Evolutionary conservation across 768 basidiomycete genomes (phyloP).

Genomic region (Rubroboletus pulcherrimus): DNA sequence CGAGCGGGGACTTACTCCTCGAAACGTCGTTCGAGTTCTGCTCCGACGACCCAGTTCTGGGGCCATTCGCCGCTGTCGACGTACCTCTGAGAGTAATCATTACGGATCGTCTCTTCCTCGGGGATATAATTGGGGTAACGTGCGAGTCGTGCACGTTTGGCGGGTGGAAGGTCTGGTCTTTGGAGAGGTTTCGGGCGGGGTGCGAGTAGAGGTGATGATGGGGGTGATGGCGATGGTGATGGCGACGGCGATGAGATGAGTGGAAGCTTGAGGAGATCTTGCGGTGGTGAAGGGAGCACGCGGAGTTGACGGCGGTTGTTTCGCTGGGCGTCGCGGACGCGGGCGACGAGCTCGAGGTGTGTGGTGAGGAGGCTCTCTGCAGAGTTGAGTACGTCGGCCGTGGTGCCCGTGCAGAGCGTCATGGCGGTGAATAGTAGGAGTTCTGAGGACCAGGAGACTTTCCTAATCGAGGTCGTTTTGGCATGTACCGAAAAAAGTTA

Average conservation of each 20-base stretch:
- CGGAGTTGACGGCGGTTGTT: conserved; percentile 54
- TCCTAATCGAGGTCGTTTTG: conserved; percentile 12
- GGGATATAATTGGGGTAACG: conserved; percentile 82
- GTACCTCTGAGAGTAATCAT: conserved; percentile 90
- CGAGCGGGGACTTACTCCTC: conserved; percentile 74
- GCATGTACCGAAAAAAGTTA: too few relatives aligned
- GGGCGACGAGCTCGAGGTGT: conserved; percentile 56
- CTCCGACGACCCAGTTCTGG: conserved; percentile 89
- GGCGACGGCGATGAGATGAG: conserved; percentile 55
- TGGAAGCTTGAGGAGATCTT: conserved; percentile 53
- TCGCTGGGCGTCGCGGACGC: conserved; percentile 55
- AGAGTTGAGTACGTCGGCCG: conserved; percentile 50
- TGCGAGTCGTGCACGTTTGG: conserved; percentile 66
- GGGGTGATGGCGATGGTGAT: conserved; percentile 47
- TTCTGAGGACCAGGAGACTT: conserved; percentile 4
- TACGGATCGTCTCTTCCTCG: conserved; percentile 94
- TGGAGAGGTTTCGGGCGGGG: conserved; percentile 35
- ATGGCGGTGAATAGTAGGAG: neutral
- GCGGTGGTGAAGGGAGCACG: conserved; percentile 50
- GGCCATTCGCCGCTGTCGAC: conserved; percentile 92
- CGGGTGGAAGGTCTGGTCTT: conserved; percentile 54
- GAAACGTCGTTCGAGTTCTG: conserved; percentile 83
- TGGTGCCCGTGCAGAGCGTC: conserved; percentile 35
- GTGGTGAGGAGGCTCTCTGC: conserved; percentile 63
- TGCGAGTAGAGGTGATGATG: conserved; percentile 40